Evolutionary conservation across 169 alveolate genomes (phyloP), one percentile per base, ranked within the genome.

Genomic region (Plasmodium ovale): DNA sequence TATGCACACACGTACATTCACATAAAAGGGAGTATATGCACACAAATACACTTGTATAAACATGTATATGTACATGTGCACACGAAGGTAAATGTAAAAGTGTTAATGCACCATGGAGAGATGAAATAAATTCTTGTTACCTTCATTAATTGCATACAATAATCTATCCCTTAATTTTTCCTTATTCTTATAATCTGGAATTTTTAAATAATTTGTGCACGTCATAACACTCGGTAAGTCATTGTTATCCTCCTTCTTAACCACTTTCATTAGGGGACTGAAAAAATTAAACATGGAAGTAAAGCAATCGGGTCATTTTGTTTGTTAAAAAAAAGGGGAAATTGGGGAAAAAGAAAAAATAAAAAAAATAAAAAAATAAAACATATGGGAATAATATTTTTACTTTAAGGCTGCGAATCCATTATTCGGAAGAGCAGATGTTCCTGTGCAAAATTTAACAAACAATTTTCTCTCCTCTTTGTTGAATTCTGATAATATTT

Each of bases 171-270:
- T 88, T 53, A 98, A 68, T 54, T 95, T 92, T 49, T 95, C 98
- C 71, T 79, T 92, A 51, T 96, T 69, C 37, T 96, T 91, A 93
- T 97, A 98, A 74, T 94, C 97, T 4, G 99, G 99, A 37, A 98
- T 91, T 93, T 98, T 98, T 39, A 98, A 84, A 89, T 97, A 97
- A 90, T 97, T 97, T 64, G 98, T 95, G 87, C 99, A 98, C 14
- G 99, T 97, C 99, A 97, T 97, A 60, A 96, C 99, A 71, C 98
- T 94, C 31, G 99, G 99, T 70, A 98, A 93, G 71, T 72, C 74
- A 79, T 87, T 47, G 59, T 92, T 89, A 77, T 89, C 92, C 56
- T 96, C 92, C 79, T 95, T 96, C 87, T 95, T 94, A 39, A 95
- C 98, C 42, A 96, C 97, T 51, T 87, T 92, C 97, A 95, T 92